A percentile compares a stretch with the other conserved stretches of the same genome.
Conservation (phyloP, 2,329 filamentous ascomycete genomes). For the Claviceps humidiphila region DNA sequence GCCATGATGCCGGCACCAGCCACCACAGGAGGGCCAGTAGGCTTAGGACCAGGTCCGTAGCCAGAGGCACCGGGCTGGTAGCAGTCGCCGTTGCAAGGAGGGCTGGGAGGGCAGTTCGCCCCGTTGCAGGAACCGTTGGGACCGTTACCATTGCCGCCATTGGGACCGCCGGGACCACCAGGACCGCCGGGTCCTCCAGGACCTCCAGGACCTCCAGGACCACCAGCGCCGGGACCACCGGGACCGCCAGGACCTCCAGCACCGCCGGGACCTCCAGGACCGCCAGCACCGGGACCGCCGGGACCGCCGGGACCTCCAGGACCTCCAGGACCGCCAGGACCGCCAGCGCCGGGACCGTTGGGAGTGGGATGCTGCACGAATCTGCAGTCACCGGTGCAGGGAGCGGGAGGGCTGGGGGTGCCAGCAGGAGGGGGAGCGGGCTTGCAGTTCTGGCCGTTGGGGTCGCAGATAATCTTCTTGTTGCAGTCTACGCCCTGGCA, state of each 20-base stretch:
- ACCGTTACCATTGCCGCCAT: no score
- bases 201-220: no score
- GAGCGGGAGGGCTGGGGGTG: background rate
- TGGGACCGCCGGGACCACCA: background rate
- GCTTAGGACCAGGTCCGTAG: no score
- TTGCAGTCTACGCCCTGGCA: constrained; percentile 19
- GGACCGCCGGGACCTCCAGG: background rate
- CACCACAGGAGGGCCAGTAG: constrained; percentile 3
- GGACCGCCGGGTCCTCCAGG: background rate
- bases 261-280: no score
- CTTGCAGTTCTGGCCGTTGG: constrained; percentile 9
- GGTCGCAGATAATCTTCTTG: constrained; percentile 15
- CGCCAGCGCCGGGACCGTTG: background rate
- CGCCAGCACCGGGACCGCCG: background rate
- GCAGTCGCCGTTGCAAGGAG: no score
- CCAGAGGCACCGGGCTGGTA: no score
- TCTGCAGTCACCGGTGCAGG: constrained; percentile 5
- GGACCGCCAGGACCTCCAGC: background rate
- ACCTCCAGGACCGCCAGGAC: background rate
- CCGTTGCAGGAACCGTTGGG: no score
- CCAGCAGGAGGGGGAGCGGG: constrained; percentile 6
- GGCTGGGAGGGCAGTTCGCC: no score
- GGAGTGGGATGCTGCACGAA: background rate
- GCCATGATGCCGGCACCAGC: constrained; percentile 10
- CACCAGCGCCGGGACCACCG: background rate